Percentiles rank a stretch among this genome's conserved stretches.
Evolutionary conservation across 306 rosid genomes (phyloP).

Genomic region (Quercus aquifolioides): DNA sequence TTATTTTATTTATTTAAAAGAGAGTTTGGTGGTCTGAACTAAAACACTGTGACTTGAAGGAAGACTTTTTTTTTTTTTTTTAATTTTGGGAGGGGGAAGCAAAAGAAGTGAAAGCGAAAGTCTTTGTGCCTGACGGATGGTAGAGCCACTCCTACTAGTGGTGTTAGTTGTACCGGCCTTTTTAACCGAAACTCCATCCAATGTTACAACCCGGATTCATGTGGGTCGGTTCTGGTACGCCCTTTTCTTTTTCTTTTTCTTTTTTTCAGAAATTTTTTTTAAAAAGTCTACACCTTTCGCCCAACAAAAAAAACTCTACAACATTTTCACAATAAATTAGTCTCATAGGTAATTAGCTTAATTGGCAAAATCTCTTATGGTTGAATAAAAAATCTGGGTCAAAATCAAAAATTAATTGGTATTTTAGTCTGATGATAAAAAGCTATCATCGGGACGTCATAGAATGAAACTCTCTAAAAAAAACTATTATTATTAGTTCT

Average conservation of each 20-base stretch:
- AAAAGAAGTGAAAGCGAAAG: neutral
- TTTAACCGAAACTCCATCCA: slow-evolving; percentile 31
- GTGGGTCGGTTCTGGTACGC: neutral
- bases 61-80: neutral
- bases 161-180: slow-evolving; percentile 35
- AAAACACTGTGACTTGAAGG: neutral
- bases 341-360: fast-evolving
- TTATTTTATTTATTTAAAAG: neutral
- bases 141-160: slow-evolving; percentile 5
- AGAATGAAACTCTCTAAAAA: no score
- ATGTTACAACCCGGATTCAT: neutral
- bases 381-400: no score
- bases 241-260: no score
- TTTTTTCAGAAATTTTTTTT: no score
- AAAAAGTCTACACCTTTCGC: no score
- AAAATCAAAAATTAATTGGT: no score
- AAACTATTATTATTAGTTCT: no score
- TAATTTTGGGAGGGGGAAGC: neutral
- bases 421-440: no score
- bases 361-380: fast-evolving
- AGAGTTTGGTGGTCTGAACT: slow-evolving; percentile 25
- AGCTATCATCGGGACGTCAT: fast-evolving
- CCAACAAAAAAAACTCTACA: fast-evolving
- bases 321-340: no score
- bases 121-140: neutral